Evolutionary conservation across 331 rosid species (phyloP).

Genomic region (Cydonia oblonga): DNA sequence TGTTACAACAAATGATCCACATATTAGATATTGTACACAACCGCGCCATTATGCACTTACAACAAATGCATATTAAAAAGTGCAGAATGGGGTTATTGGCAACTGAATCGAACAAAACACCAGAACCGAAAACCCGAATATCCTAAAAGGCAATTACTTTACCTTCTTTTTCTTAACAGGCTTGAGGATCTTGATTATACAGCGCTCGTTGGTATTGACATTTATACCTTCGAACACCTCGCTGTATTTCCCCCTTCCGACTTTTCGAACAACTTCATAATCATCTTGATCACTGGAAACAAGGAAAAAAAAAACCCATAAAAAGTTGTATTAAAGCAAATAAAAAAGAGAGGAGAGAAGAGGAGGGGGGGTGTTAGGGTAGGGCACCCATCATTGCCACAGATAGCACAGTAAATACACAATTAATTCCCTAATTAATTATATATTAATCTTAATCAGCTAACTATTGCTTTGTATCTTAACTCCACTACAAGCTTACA

Average conservation of each 20-base stretch:
- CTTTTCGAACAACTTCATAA: conserved; percentile 84
- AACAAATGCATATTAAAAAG: background rate
- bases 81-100: background rate
- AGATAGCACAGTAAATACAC: background rate
- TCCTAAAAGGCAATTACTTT: background rate
- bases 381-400: background rate
- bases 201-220: conserved; percentile 73
- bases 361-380: background rate
- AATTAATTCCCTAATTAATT: background rate
- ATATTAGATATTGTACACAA: background rate
- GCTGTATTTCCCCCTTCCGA: conserved; percentile 89
- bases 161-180: conserved; percentile 95
- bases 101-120: background rate
- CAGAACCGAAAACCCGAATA: background rate
- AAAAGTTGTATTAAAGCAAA: background rate
- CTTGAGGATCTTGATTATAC: conserved; percentile 87
- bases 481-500: background rate
- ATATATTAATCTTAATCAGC: background rate
- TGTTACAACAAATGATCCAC: background rate
- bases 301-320: background rate
- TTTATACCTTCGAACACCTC: conserved; percentile 90
- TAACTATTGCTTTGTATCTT: background rate
- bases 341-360: background rate
- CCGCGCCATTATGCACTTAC: background rate
- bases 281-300: conserved; percentile 77